Conservation (phyloP, 2,329 filamentous ascomycete genomes). For the Corinectria fuckeliana region DNA sequence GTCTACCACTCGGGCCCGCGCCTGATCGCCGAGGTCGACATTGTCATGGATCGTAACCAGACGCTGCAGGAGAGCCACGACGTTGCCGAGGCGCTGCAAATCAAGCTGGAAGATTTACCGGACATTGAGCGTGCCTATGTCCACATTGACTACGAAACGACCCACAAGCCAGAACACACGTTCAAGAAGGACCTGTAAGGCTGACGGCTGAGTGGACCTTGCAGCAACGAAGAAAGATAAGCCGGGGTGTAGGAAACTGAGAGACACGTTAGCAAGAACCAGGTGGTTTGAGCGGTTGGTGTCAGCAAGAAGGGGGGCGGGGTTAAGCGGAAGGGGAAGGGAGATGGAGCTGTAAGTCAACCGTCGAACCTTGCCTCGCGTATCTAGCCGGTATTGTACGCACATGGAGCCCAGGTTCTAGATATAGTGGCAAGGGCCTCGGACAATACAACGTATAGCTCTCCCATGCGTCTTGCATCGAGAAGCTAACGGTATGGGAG, state of each 20-base stretch:
- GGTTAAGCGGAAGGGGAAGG: conserved; percentile 4
- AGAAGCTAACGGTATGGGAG: conserved; percentile 7
- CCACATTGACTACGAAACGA: conserved; percentile 96
- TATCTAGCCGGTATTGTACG: not conserved
- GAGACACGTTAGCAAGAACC: not conserved
- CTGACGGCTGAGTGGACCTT: conserved; percentile 14
- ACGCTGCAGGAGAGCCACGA: conserved; percentile 85
- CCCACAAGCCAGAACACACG: conserved; percentile 85
- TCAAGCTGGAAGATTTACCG: conserved; percentile 89
- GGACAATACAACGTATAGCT: conserved; percentile 18
- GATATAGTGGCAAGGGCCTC: conserved; percentile 7
- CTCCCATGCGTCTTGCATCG: conserved; percentile 1
- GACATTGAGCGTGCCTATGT: conserved; percentile 95
- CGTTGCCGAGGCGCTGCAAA: conserved; percentile 90
- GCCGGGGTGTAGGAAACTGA: not conserved
- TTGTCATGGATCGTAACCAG: conserved; percentile 84
- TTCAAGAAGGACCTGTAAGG: conserved; percentile 65
- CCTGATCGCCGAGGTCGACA: conserved; percentile 93
- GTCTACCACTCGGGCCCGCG: conserved; percentile 90
- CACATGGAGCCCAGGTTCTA: not conserved
- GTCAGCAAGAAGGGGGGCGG: not conserved
- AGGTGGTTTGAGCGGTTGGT: not conserved
- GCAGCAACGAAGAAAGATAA: not conserved
- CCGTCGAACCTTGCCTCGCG: not conserved
- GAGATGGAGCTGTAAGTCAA: not conserved